phyloP scores from a whole-genome alignment of 345 rosid genomes.

The Corymbia maculata region DNA sequence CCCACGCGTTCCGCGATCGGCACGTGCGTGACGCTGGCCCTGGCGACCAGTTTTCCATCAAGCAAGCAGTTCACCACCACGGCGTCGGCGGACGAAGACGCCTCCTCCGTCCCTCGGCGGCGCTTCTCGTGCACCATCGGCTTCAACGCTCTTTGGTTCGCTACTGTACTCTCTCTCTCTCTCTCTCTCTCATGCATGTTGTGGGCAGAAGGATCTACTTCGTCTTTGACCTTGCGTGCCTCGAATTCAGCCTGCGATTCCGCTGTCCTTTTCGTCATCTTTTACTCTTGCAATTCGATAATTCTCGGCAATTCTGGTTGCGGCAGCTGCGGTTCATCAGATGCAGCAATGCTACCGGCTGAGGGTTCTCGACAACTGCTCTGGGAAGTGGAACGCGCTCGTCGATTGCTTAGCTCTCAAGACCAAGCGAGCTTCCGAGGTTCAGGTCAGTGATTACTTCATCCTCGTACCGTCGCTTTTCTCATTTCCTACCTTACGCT shows the following conservation, averaged over 20 bases:
- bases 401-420: constrained; percentile 55
- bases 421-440: constrained; percentile 49
- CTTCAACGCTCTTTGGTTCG: constrained; percentile 87
- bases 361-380: constrained; percentile 59
- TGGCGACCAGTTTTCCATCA: not conserved
- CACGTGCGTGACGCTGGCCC: not conserved
- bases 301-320: not conserved
- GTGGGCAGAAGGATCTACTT: not conserved
- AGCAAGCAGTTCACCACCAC: not conserved
- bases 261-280: not conserved
- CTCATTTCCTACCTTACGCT: not conserved
- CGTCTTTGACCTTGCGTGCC: not conserved
- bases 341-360: constrained; percentile 71
- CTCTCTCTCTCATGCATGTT: too few relatives aligned
- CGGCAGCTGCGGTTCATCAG: constrained; percentile 70
- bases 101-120: constrained; percentile 12
- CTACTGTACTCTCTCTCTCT: constrained; percentile 38
- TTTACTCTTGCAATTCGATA: not conserved
- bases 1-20: not conserved
- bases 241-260: not conserved
- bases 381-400: constrained; percentile 48
- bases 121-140: constrained; percentile 37
- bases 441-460: constrained; percentile 24
- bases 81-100: constrained; percentile 28
- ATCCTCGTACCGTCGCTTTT: not conserved